Percentiles rank a stretch among this genome's conserved stretches.
Conservation (phyloP, 495 filamentous ascomycete genomes). For the Thozetella sp. region DNA sequence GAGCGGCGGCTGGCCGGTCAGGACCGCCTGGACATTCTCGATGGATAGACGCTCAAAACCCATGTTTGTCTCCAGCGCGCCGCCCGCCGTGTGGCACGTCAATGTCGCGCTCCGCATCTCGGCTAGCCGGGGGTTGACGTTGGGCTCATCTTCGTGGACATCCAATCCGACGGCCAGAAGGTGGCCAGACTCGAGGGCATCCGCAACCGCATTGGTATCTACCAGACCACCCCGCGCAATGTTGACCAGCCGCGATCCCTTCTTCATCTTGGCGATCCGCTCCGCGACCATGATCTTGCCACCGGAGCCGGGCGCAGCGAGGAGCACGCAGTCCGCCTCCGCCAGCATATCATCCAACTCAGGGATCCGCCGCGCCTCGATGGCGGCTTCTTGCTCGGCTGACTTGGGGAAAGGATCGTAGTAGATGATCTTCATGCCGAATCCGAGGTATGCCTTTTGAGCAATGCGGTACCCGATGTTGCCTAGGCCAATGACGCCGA, state of each 20-base stretch:
- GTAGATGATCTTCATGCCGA: slow-evolving; percentile 61
- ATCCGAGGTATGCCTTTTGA: slow-evolving; percentile 48
- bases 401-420: slow-evolving; percentile 54
- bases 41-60: not conserved
- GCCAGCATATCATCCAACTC: slow-evolving; percentile 48
- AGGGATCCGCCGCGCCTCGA: slow-evolving; percentile 33
- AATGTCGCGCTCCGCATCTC: slow-evolving; percentile 47
- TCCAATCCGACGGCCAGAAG: slow-evolving; percentile 56
- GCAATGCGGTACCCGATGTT: slow-evolving; percentile 59
- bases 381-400: slow-evolving; percentile 19
- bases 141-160: slow-evolving; percentile 57
- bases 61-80: slow-evolving; percentile 52
- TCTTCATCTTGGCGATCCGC: slow-evolving; percentile 47
- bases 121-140: slow-evolving; percentile 26
- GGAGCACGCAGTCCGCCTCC: slow-evolving; percentile 53
- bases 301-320: slow-evolving; percentile 57
- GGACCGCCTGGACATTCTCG: not conserved
- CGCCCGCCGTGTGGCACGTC: slow-evolving; percentile 60
- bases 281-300: slow-evolving; percentile 43
- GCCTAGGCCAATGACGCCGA: not conserved
- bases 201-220: slow-evolving; percentile 58
- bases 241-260: slow-evolving; percentile 57
- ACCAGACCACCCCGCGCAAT: slow-evolving; percentile 60
- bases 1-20: not conserved
- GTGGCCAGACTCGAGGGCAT: slow-evolving; percentile 49